phyloP scores from a whole-genome alignment of 176 grass and related monocot species.

The Hyparrhenia diplandra region DNA sequence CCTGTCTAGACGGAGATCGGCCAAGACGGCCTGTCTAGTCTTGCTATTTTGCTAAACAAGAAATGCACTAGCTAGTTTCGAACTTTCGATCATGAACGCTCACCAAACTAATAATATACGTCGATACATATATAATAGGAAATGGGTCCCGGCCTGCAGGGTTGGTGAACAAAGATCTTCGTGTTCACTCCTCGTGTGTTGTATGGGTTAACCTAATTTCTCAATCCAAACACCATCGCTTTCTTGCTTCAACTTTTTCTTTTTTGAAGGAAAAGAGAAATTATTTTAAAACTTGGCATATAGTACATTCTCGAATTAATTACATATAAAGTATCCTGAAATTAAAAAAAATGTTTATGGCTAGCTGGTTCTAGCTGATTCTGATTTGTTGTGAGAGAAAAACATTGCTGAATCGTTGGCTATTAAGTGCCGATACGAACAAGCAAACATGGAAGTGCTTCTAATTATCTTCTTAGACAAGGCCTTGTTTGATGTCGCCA shows the following conservation, averaged over 20 bases:
- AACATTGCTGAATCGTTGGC: too few species aligned
- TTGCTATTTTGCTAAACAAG: neutral
- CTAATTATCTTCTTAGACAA: neutral
- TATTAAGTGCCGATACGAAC: too few species aligned
- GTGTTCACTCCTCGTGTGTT: neutral
- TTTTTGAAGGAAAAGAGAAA: neutral
- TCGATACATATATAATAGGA: neutral
- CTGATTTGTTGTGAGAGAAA: too few species aligned
- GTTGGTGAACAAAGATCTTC: neutral
- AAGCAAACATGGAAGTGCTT: too few species aligned
- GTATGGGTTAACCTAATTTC: neutral
- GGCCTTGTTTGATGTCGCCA: neutral
- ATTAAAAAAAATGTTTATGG: neutral
- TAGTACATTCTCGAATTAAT: neutral
- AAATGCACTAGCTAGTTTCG: neutral
- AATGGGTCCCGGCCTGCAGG: neutral
- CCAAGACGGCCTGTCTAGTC: neutral
- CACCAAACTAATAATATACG: neutral
- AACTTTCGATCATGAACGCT: slow-evolving; percentile 2
- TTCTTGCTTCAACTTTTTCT: neutral
- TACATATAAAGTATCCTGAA: neutral
- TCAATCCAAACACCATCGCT: neutral
- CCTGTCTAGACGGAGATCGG: neutral
- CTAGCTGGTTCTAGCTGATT: too few species aligned
- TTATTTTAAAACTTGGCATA: neutral